phyloP scores from a whole-genome alignment of 2,329 filamentous ascomycete species.

The Pestalotiopsis sp. region DNA sequence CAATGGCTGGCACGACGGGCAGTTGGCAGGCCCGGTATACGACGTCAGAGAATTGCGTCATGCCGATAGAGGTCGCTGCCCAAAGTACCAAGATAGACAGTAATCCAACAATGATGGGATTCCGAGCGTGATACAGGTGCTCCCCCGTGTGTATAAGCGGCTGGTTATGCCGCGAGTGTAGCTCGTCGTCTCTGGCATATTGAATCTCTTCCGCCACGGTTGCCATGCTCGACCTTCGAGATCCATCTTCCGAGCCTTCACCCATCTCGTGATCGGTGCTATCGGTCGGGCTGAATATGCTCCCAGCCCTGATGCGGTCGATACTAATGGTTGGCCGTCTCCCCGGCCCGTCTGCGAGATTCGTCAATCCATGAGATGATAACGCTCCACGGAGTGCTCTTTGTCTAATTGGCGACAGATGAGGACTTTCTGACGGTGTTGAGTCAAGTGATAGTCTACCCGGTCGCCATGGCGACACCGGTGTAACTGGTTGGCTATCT shows the following conservation, averaged over 20 bases:
- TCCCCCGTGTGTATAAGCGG: not conserved
- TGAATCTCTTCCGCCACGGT: not conserved
- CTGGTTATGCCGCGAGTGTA: not conserved
- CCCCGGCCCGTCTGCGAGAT: not conserved
- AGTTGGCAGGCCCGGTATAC: not conserved
- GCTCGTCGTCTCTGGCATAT: not conserved
- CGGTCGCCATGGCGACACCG: not conserved
- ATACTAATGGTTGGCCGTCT: conserved; percentile 3
- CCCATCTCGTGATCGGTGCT: not conserved
- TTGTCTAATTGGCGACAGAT: not conserved
- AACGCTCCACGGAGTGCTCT: not conserved
- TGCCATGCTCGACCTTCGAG: not conserved
- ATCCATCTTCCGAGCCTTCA: not conserved
- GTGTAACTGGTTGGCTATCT: not conserved
- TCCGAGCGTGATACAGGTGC: not conserved
- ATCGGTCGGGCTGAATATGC: not conserved
- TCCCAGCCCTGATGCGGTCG: conserved; percentile 1
- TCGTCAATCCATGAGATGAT: not conserved
- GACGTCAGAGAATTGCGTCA: not conserved
- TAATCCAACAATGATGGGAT: not conserved
- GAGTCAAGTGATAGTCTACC: not conserved
- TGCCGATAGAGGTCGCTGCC: not conserved
- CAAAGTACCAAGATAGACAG: not conserved
- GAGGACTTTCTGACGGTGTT: not conserved
- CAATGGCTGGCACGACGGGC: not conserved